These are phyloP conservation scores for Wickerhamiella pararugosa DNA, from an alignment of 1,139 yeast genomes.

Conservation along the genomic window DNA sequence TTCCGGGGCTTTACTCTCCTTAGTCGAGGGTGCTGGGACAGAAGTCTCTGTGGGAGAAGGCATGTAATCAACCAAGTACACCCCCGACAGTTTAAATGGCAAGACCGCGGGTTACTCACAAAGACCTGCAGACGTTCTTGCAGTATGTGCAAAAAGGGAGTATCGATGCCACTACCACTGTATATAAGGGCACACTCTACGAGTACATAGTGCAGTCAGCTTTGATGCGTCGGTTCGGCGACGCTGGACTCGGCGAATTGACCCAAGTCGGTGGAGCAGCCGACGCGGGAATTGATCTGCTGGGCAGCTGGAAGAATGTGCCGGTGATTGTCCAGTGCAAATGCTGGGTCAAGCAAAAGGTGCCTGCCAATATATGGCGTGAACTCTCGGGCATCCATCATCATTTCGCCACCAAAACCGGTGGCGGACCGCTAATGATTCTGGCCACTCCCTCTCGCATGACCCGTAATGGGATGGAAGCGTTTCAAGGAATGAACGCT, in stretches of 20 bases:
- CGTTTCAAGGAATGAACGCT: background rate
- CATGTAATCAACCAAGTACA: no score
- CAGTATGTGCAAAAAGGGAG: background rate
- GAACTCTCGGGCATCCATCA: slow-evolving; percentile 1
- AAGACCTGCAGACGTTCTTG: background rate
- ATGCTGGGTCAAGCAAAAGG: slow-evolving; percentile 3
- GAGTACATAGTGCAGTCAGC: slow-evolving; percentile 3
- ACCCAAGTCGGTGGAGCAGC: slow-evolving; percentile 1
- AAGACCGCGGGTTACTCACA: background rate
- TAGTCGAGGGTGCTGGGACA: no score
- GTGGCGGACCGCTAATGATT: slow-evolving; percentile 1
- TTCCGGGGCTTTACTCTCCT: background rate
- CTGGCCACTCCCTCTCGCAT: slow-evolving; percentile 2
- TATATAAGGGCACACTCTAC: slow-evolving; percentile 3
- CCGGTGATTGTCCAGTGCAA: slow-evolving; percentile 4
- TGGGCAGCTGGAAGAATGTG: background rate
- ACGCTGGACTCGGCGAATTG: background rate
- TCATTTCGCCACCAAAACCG: background rate
- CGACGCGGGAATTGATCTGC: slow-evolving; percentile 1
- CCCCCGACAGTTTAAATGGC: no score
- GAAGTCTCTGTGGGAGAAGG: no score
- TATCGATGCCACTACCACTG: background rate
- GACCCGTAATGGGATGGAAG: background rate
- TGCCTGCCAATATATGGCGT: slow-evolving; percentile 1
- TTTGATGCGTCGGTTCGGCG: background rate